Base-by-base conservation (phyloP, 2,329 filamentous ascomycete species). In the Zymoseptoria brevis region DNA sequence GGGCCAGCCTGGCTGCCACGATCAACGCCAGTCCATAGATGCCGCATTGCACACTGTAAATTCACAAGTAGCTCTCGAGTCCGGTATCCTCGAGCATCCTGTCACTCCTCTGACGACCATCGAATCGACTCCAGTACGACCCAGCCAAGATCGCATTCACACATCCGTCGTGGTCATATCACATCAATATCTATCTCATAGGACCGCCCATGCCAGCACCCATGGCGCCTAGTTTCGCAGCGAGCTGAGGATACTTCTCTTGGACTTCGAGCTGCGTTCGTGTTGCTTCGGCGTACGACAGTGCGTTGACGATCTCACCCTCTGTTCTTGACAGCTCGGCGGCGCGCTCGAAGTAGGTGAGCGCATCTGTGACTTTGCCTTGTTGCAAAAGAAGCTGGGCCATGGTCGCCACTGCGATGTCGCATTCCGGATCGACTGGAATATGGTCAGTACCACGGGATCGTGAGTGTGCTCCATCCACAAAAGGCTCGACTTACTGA, bases 391-490 rank as follows among this genome's bases (percentile, higher is more conserved):
- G 86, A 50, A 99, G 85, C 77, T 99, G 94, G 9, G 94, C 94
- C 90, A 99, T 96, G 57, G 94, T 99, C 56, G 94, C 94, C 50
- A 99, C 94, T 50, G 94, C 94, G 71, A 99, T 99, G 71, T 99
- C 94, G 73, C 94, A 99, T 75, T 99, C 94, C 24, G 94, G 94
- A 71, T 99, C 94, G 74, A 99, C 92, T 96, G 68, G 8, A 57
- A 50, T 57, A 16, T 57, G 5, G 66, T 81, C 71, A 80, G 77
- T 57, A 59, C 53, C 13, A 16, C 16, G 9, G 19, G 53, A 9
- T 16, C 30, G 16, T n/a, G 22, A 48, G 16, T 41, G 24, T 19
- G 16, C 51, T 49, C 6, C 50, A 35, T 11, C 8, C 8, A 49
- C 8, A 8, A 8, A n/a, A n/a, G n/a, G 19, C 49, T 24, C 26